These are phyloP conservation scores for Bimuria novae-zelandiae DNA, from an alignment of 2,329 filamentous ascomycete species.

Conservation along the genomic window DNA sequence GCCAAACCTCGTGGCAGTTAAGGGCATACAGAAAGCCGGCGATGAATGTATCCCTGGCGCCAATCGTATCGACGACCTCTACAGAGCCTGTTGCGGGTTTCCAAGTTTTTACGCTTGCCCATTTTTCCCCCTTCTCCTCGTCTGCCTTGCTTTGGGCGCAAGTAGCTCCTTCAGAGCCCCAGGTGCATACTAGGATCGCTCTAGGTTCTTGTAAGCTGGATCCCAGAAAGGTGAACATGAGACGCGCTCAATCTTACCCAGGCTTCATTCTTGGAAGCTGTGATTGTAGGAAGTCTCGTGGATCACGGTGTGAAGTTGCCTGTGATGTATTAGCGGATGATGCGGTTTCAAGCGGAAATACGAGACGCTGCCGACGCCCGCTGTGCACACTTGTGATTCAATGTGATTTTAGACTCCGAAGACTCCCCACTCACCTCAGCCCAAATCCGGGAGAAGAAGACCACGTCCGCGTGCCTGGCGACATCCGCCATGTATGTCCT, in stretches of 20 bases:
- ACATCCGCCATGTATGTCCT: constrained; percentile 64
- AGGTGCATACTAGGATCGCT: constrained; percentile 61
- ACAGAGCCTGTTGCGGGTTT: constrained; percentile 25
- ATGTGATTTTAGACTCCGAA: too few species aligned
- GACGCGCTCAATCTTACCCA: constrained; percentile 49
- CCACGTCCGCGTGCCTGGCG: constrained; percentile 66
- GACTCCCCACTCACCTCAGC: constrained; percentile 53
- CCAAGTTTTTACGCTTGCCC: constrained; percentile 26
- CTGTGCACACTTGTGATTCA: too few species aligned
- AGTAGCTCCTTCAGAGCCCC: constrained; percentile 61
- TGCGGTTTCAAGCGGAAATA: too few species aligned
- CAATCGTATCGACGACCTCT: constrained; percentile 64
- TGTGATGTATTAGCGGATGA: too few species aligned
- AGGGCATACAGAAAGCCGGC: constrained; percentile 70
- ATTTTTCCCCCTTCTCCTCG: not conserved
- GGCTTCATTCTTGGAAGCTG: constrained; percentile 34
- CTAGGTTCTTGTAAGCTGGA: constrained; percentile 28
- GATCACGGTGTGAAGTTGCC: constrained; percentile 4
- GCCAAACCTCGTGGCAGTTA: constrained; percentile 58
- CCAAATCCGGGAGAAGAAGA: constrained; percentile 76
- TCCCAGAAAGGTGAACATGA: too few species aligned
- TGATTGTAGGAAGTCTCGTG: constrained; percentile 40
- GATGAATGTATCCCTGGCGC: constrained; percentile 76
- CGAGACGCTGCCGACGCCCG: too few species aligned
- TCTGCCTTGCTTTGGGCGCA: constrained; percentile 47